Percentiles rank a stretch among this genome's conserved stretches.
Conservation (phyloP, 116 monocot genomes). For the Trichopus zeylanicus region DNA sequence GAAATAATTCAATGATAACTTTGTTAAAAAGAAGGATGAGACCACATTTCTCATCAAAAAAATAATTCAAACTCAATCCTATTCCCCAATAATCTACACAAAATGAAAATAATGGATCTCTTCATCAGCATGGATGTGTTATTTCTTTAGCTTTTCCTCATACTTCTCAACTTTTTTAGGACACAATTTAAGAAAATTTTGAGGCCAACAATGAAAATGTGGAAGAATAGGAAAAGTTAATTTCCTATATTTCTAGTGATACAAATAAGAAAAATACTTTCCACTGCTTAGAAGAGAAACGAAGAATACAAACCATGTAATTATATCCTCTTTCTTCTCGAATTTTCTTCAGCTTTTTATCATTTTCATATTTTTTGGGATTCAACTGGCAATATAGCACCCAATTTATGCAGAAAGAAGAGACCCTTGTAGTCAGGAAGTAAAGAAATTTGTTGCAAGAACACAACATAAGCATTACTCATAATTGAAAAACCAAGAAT, state of each 20-base stretch:
- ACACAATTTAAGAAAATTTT: slow-evolving; percentile 26
- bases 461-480: background rate
- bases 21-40: too few relatives aligned
- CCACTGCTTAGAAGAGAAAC: too few relatives aligned
- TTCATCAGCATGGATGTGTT: slow-evolving; percentile 75
- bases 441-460: background rate
- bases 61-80: too few relatives aligned
- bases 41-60: too few relatives aligned
- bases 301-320: slow-evolving; percentile 39
- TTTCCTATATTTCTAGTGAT: too few relatives aligned
- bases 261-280: too few relatives aligned
- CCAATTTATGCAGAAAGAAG: slow-evolving; percentile 37
- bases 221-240: too few relatives aligned
- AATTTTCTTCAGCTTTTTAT: slow-evolving; percentile 68
- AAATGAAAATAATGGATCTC: slow-evolving; percentile 69
- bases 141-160: slow-evolving; percentile 54
- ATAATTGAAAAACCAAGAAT: background rate
- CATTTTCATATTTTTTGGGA: slow-evolving; percentile 54
- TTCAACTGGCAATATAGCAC: slow-evolving; percentile 61
- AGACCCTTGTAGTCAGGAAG: background rate
- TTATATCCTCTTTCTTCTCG: slow-evolving; percentile 77
- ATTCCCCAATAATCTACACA: too few relatives aligned
- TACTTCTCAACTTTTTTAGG: slow-evolving; percentile 59
- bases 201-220: background rate
- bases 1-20: too few relatives aligned